Percentiles rank a stretch among this genome's conserved stretches.
Evolutionary conservation across 2,329 filamentous ascomycete species (phyloP).

Genomic region (Hawksworthiomyces lignivorus): DNA sequence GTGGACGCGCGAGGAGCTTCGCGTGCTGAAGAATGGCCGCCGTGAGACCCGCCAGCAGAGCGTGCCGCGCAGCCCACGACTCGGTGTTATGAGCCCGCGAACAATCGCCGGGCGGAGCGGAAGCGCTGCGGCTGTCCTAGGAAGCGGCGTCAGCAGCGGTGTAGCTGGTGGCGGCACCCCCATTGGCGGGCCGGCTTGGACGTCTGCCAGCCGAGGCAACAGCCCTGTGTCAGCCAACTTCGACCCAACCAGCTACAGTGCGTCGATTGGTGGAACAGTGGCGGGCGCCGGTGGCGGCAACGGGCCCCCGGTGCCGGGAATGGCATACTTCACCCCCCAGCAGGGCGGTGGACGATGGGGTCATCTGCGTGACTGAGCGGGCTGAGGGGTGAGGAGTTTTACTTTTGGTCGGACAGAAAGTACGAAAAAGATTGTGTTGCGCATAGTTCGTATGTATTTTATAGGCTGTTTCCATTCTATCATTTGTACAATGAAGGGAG

Average conservation of each 20-base stretch:
- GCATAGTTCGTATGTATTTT: no score
- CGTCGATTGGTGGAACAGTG: neutral
- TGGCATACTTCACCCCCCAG: slow-evolving; percentile 32
- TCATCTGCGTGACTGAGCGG: slow-evolving; percentile 33
- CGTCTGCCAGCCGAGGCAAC: slow-evolving; percentile 36
- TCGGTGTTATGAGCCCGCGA: slow-evolving; percentile 45
- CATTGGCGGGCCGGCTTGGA: neutral
- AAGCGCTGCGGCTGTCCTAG: no score
- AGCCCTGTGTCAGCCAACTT: slow-evolving; percentile 33
- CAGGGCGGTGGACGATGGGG: slow-evolving; percentile 34
- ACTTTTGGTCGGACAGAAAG: no score
- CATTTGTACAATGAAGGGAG: no score
- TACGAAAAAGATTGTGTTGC: no score
- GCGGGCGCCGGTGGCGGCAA: slow-evolving; percentile 1
- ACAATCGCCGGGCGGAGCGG: slow-evolving; percentile 18
- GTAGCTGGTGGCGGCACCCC: slow-evolving; percentile 16
- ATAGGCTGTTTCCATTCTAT: no score
- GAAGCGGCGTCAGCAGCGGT: slow-evolving; percentile 18
- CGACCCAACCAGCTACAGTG: slow-evolving; percentile 23
- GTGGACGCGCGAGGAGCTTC: slow-evolving; percentile 40
- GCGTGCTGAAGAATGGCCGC: slow-evolving; percentile 38
- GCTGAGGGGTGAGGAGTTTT: no score
- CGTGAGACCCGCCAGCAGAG: slow-evolving; percentile 49
- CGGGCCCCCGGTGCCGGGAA: slow-evolving; percentile 22
- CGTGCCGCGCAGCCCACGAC: slow-evolving; percentile 50